Base-by-base conservation (phyloP, 2,329 filamentous ascomycete genomes). In the Colletotrichum musae region DNA sequence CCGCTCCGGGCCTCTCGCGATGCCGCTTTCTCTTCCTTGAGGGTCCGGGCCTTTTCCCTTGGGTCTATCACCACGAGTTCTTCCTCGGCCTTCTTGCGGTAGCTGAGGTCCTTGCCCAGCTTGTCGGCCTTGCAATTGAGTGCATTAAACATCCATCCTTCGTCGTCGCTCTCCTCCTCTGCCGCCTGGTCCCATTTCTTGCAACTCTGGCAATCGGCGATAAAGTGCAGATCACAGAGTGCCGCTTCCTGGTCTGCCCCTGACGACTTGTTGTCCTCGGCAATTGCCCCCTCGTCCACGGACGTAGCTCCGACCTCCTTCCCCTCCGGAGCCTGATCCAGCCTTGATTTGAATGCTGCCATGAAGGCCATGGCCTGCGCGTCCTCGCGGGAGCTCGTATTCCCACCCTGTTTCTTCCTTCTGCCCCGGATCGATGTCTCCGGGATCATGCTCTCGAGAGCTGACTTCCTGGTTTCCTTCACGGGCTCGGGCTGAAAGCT, bases 11-110 rank as follows among this genome's bases (percentile, higher is more conserved):
- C 83, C 41, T 89, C 90, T 70, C 87, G 85, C 72, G 88, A 86
- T 12, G 87, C 87, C 73, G 84, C 89, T 77, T 88, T 89, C 75
- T 89, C 88, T 70, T 91, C 88, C 76, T 89, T 86, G 47, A 97
- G 84, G 47, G 92, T 92, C 77, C 89, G 91, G 52, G 93, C 92
- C 78, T 93, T 94, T 78, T 95, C 94, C 65, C 94, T 85, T 1
- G 95, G 95, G 83, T 99, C 96, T 79, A 98, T 98, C 3, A 98
- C 94, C 53, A 97, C 89, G 51, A 97, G 80, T 75, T 98, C 94
- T 67, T 98, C 94, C 76, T 96, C 94, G 62, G 95, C 95, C 80
- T 96, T 95, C 81, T 90, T 92, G 77, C 95, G 94, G 87, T 96
- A 97, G 60, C 89, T 94, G 61, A 98, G 81, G 80, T 98, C 94